phyloP scores from a whole-genome alignment of 164 flowering plant genomes.

The Macadamia integrifolia region DNA sequence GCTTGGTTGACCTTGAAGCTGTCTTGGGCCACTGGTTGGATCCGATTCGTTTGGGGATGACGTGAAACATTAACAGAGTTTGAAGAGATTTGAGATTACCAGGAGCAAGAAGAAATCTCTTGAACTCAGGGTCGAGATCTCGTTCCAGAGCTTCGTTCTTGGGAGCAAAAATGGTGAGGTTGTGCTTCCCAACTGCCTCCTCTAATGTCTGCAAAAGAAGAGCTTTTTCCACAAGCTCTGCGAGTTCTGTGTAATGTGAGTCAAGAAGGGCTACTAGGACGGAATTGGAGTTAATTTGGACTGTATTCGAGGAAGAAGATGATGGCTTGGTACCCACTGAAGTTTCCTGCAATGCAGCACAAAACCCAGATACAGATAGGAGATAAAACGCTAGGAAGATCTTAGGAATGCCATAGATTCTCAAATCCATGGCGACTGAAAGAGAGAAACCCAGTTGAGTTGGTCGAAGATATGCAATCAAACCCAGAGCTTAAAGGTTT shows the following conservation, averaged over 20 bases:
- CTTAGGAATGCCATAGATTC: too few species aligned
- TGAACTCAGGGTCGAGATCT: slow-evolving; percentile 68
- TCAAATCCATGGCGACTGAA: neutral
- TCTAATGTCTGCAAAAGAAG: slow-evolving; percentile 59
- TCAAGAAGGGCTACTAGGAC: slow-evolving; percentile 76
- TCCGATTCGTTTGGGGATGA: slow-evolving; percentile 46
- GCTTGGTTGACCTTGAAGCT: slow-evolving; percentile 8
- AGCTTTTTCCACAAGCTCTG: slow-evolving; percentile 82
- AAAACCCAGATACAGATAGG: slow-evolving; percentile 3
- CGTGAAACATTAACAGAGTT: slow-evolving; percentile 47
- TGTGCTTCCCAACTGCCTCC: slow-evolving; percentile 50
- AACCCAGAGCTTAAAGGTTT: neutral
- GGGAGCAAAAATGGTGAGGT: slow-evolving; percentile 70
- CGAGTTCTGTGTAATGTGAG: slow-evolving; percentile 74
- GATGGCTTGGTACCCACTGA: neutral
- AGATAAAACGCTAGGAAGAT: slow-evolving; percentile 12
- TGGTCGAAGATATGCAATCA: too few species aligned
- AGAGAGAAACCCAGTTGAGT: neutral
- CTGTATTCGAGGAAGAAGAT: slow-evolving; percentile 8
- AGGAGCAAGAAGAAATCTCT: slow-evolving; percentile 66
- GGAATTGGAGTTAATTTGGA: slow-evolving; percentile 62
- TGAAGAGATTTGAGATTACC: slow-evolving; percentile 65
- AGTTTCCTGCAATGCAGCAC: slow-evolving; percentile 31
- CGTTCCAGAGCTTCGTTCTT: slow-evolving; percentile 65
- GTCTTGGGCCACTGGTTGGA: slow-evolving; percentile 38